A percentile compares a stretch with the other conserved stretches of the same genome.
Conservation (phyloP, 768 basidiomycete species). For the Amanita pallidorosea region DNA sequence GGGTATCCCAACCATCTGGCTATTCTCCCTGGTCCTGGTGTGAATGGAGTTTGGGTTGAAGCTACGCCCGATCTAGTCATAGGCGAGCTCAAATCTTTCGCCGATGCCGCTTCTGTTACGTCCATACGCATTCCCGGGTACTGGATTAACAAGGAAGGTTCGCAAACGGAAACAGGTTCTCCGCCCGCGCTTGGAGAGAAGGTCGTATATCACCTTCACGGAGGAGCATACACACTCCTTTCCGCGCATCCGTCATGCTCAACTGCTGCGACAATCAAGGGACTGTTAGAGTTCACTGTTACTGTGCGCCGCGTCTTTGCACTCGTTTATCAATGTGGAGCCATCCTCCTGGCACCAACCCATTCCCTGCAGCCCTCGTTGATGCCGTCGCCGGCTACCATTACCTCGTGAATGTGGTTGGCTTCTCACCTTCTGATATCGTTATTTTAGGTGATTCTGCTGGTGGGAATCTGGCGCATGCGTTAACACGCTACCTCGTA, state of each 20-base stretch:
- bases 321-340: too few relatives aligned
- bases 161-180: conserved; percentile 2
- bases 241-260: neutral
- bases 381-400: too few relatives aligned
- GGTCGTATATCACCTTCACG: neutral
- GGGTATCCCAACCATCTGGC: neutral
- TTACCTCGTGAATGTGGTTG: too few relatives aligned
- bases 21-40: neutral
- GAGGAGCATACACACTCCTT: neutral
- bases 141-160: conserved; percentile 37
- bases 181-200: neutral
- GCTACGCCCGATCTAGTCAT: conserved; percentile 22
- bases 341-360: too few relatives aligned
- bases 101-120: conserved; percentile 24
- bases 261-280: too few relatives aligned
- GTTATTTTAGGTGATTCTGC: too few relatives aligned
- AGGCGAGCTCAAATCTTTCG: conserved; percentile 31
- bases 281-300: too few relatives aligned
- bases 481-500: neutral
- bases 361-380: too few relatives aligned
- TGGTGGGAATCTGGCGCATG: neutral
- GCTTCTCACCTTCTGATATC: too few relatives aligned
- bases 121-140: conserved; percentile 43
- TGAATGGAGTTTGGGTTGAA: neutral
- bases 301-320: too few relatives aligned